Base-by-base conservation (phyloP, 1,284 basidiomycete genomes). In the Tausonia pullulans region DNA sequence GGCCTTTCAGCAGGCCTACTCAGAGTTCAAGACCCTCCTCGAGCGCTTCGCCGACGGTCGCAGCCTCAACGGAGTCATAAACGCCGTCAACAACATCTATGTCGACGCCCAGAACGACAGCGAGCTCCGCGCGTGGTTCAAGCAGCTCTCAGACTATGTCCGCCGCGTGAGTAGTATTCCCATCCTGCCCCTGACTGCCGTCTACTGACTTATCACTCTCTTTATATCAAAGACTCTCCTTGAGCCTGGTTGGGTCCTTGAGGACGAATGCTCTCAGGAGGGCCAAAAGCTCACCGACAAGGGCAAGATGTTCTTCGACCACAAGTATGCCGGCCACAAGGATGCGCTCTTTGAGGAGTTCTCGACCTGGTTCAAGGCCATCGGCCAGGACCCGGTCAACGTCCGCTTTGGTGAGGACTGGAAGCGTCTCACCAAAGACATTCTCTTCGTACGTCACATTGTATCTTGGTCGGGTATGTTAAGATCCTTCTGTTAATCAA, bases 31-130 rank as follows among this genome's bases (percentile, higher is more conserved):
- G 61, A 85, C 83, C 1, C 80, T 98, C 11, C 83, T 96, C 61
- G 93, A 97, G 78, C 86, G 94, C 51, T 95, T 97, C 74, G 93
- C 94, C 50, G 88, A 93, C 72, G 83, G 83, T 69, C 72, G 72
- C 56, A 75, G 69, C 71, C 82, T 91, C 75, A 79, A 87, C 67
- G 77, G 81, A 58, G 83, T 95, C 67, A 79, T 88, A 60, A 82
- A 88, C 69, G 83, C 91, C 10, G 79, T 88, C 65, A 81, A 87
- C 72, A 82, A 82, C 13, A 80, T 98, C 54, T 87, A 87, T 71
- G 80, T 85, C 58, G 90, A 94, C 73, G 82, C 87, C 0, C 79
- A 81, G 67, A 80, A 87, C 64, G 94, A 98, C 71, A 79, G 83
- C 60, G 87, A 85, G 71, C 82, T 98, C 55, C 79, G 82, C 56